These are phyloP conservation scores for Rhodotorula sphaerocarpa DNA, from an alignment of 768 basidiomycete species.

Conservation along the genomic window DNA sequence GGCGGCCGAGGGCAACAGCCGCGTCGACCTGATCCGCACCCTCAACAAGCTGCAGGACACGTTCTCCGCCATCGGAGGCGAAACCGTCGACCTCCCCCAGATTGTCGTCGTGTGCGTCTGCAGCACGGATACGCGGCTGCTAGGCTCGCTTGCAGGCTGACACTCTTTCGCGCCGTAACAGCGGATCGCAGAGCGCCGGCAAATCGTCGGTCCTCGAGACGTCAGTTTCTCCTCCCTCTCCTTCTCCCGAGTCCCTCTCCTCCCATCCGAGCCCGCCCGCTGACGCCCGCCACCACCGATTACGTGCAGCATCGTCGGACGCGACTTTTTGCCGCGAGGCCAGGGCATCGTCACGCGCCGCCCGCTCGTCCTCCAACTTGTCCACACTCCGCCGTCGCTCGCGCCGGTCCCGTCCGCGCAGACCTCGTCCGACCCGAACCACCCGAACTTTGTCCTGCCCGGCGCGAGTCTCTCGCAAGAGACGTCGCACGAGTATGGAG, in stretches of 20 bases:
- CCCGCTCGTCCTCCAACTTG: constrained; percentile 88
- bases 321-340: constrained; percentile 49
- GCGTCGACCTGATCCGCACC: background rate
- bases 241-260: background rate
- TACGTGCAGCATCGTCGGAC: constrained; percentile 71
- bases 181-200: constrained; percentile 35
- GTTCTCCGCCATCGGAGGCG: constrained; percentile 39
- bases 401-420: constrained; percentile 31
- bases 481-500: constrained; percentile 70
- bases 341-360: constrained; percentile 88
- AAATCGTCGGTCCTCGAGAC: constrained; percentile 59
- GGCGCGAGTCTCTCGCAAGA: background rate
- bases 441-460: constrained; percentile 26
- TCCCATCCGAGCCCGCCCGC: background rate
- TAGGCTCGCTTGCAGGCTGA: background rate
- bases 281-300: background rate
- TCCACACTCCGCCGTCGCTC: constrained; percentile 70
- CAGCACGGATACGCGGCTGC: background rate
- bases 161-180: background rate
- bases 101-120: constrained; percentile 44
- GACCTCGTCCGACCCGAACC: constrained; percentile 28
- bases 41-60: constrained; percentile 16
- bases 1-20: background rate
- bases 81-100: constrained; percentile 48
- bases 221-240: constrained; percentile 49